These are phyloP conservation scores for Nigrograna mackinnonii DNA, from an alignment of 2,329 filamentous ascomycete species.

Conservation along the genomic window DNA sequence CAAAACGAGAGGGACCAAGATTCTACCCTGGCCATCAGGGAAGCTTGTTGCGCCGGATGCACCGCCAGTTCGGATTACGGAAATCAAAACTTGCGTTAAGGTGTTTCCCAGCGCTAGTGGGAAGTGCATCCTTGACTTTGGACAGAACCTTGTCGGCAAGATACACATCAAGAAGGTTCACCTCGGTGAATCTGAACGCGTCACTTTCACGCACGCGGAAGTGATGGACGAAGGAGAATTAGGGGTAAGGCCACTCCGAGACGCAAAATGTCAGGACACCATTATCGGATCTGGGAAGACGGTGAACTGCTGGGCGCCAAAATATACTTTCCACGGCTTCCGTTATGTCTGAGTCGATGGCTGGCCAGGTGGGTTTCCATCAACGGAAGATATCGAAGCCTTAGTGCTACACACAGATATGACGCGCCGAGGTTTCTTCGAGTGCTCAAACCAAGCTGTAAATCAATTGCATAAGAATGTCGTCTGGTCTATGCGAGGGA, in stretches of 20 bases:
- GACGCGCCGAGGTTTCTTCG: conserved; percentile 53
- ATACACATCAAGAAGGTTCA: conserved; percentile 45
- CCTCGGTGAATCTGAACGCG: conserved; percentile 41
- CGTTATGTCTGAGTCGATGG: conserved; percentile 55
- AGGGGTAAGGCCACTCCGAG: conserved; percentile 47
- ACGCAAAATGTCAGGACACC: conserved; percentile 39
- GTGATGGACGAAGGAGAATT: conserved; percentile 56
- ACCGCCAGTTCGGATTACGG: conserved; percentile 48
- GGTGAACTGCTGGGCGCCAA: conserved; percentile 43
- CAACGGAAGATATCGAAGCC: conserved; percentile 34
- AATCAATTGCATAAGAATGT: conserved; percentile 61
- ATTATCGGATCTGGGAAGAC: not conserved
- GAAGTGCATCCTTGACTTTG: conserved; percentile 59
- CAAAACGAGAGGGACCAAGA: not conserved
- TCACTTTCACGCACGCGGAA: conserved; percentile 57
- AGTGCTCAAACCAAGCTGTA: conserved; percentile 55
- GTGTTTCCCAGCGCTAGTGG: conserved; percentile 44
- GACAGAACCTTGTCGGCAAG: conserved; percentile 61
- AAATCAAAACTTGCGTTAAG: conserved; percentile 27
- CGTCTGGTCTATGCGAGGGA: conserved; percentile 61
- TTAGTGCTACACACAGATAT: conserved; percentile 59
- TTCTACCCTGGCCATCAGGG: conserved; percentile 30
- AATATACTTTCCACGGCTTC: conserved; percentile 59
- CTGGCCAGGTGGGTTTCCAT: conserved; percentile 40
- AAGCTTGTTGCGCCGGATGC: conserved; percentile 46